Conservation (phyloP, 805 yeast genomes). For the Ogataea pilisensis region DNA sequence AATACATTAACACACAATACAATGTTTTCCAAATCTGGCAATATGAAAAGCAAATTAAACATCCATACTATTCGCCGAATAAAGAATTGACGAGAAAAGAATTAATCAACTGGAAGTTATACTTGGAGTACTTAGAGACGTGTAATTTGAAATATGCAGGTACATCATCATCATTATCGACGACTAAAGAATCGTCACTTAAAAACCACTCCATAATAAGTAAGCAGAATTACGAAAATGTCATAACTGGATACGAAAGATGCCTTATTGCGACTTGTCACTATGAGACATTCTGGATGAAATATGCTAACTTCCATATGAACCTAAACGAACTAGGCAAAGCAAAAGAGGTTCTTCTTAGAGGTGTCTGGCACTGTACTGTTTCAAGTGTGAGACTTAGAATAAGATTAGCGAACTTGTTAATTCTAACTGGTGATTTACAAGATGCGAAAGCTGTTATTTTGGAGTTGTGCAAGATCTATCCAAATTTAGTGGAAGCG, state of each 20-base stretch:
- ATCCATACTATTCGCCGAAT: constrained; percentile 37
- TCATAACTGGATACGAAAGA: constrained; percentile 42
- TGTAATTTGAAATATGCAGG: constrained; percentile 17
- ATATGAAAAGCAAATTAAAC: constrained; percentile 41
- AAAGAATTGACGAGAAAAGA: constrained; percentile 36
- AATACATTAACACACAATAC: constrained; percentile 52
- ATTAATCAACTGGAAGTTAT: constrained; percentile 54
- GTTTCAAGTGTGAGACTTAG: constrained; percentile 30
- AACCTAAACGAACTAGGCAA: constrained; percentile 26
- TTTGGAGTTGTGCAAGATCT: constrained; percentile 20
- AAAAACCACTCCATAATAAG: constrained; percentile 13
- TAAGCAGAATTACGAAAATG: constrained; percentile 21
- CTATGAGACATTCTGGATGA: constrained; percentile 48
- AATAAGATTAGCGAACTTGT: constrained; percentile 42
- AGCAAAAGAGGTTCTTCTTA: constrained; percentile 38
- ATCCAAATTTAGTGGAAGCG: constrained; percentile 34
- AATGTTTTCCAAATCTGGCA: constrained; percentile 44
- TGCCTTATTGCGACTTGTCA: constrained; percentile 42
- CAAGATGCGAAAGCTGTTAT: constrained; percentile 35
- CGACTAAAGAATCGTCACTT: too few relatives aligned
- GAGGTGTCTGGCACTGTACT: constrained; percentile 31
- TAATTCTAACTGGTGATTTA: constrained; percentile 34
- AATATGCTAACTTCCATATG: constrained; percentile 41
- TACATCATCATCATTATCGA: constrained; percentile 10
- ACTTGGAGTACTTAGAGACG: constrained; percentile 50